Evolutionary conservation across 2,329 filamentous ascomycete species (phyloP), one percentile per base, ranked within the genome.

Genomic region (Taxawa tesnikishii): DNA sequence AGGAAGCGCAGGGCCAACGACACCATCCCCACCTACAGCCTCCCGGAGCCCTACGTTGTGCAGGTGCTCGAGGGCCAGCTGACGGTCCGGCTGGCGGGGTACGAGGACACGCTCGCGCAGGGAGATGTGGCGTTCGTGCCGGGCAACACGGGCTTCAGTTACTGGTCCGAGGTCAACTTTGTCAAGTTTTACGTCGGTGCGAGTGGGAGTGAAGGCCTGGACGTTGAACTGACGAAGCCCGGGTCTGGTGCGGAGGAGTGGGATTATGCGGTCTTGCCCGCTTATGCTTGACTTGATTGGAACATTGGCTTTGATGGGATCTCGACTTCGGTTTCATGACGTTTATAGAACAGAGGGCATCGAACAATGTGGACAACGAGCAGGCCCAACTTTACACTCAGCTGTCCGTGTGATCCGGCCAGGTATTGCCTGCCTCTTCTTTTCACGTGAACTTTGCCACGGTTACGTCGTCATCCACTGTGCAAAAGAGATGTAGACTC

Each of bases 1-100:
- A n/a, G n/a, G n/a, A n/a, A n/a, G n/a, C n/a, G n/a, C n/a, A n/a
- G n/a, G n/a, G n/a, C n/a, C n/a, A n/a, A n/a, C n/a, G n/a, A 24
- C 4, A 43, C 42, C 5, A 39, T 45, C 0, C 39, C 46, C 4
- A 41, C 40, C 1, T 51, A 46, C 30, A 42, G 28, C 1, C 43
- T 55, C 12, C 23, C 40, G 0, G 49, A 53, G 1, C 55, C 26
- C 16, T 29, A 14, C 29, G 37, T 34, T 9, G 31, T 34, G 12
- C 27, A 34, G 23, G 12, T 34, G n/a, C 10, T 34, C 10, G 32
- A 34, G 15, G 32, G 32, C 5, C 27, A 27, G 2, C 8, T 34
- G 26, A 15, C 9, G 15, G 15, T 34, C 5, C 13, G 10, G 3
- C 8, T 34, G 27, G 13, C 12, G 4, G 15, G 18, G 7, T 27